These are phyloP conservation scores for Pelargonium hybrid DNA, from an alignment of 441 rosid genomes.

Conservation along the genomic window DNA sequence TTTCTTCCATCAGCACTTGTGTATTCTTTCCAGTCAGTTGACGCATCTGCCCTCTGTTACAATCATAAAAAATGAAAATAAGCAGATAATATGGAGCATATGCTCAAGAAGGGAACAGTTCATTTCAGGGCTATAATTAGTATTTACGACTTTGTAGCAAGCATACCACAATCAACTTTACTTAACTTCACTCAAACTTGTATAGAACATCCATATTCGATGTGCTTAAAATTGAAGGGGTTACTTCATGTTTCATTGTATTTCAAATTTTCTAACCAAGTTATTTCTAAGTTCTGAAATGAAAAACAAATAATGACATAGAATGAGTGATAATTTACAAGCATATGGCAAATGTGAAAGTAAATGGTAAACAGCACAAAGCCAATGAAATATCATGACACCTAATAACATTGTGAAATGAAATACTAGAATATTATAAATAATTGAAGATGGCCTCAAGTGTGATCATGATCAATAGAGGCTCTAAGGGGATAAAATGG, in stretches of 20 bases:
- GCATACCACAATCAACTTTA: neutral
- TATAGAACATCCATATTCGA: neutral
- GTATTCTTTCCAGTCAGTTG: conserved; percentile 69
- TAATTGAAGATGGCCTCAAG: neutral
- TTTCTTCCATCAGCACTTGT: conserved; percentile 59
- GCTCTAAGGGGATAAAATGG: neutral
- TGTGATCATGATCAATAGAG: neutral
- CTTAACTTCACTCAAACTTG: neutral
- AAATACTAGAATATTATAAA: neutral
- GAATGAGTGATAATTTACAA: neutral
- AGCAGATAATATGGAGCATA: conserved; percentile 14
- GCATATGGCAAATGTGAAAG: neutral
- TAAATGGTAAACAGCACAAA: neutral
- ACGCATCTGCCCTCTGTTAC: conserved; percentile 63
- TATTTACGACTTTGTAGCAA: conserved; percentile 6
- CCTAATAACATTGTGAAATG: neutral
- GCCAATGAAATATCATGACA: neutral
- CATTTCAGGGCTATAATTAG: conserved; percentile 1
- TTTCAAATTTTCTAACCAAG: neutral
- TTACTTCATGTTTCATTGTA: neutral
- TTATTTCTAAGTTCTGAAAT: neutral
- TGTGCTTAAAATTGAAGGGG: neutral
- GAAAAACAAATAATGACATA: neutral
- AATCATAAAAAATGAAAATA: conserved; percentile 19
- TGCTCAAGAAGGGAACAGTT: conserved; percentile 1